A percentile compares a stretch with the other conserved stretches of the same genome.
These are phyloP conservation scores for Spirogloea muscicola DNA, from an alignment of 139 green algal species.

Conservation along the genomic window DNA sequence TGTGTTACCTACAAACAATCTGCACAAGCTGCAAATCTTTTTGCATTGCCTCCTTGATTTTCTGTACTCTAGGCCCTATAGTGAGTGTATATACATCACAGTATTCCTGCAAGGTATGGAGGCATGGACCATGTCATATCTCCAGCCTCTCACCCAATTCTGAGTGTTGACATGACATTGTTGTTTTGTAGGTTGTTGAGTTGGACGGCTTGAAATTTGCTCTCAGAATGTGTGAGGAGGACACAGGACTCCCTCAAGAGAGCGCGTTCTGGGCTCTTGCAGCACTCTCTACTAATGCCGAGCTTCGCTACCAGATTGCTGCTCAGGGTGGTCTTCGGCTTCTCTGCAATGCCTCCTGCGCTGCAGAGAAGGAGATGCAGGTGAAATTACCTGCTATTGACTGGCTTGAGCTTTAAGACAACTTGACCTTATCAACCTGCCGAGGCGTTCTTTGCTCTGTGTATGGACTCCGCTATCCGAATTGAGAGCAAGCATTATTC, in stretches of 20 bases:
- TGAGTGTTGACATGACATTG: not conserved
- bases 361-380: slow-evolving; percentile 16
- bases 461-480: not conserved
- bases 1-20: too few relatives aligned
- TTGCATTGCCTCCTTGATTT: too few relatives aligned
- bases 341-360: slow-evolving; percentile 40
- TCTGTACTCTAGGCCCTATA: too few relatives aligned
- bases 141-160: not conserved
- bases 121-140: too few relatives aligned
- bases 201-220: slow-evolving; percentile 7
- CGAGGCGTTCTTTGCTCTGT: not conserved
- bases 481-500: not conserved
- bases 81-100: too few relatives aligned
- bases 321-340: slow-evolving; percentile 20
- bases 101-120: too few relatives aligned
- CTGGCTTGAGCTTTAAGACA: not conserved
- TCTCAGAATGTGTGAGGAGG: slow-evolving; percentile 31
- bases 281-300: slow-evolving; percentile 42
- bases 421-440: not conserved
- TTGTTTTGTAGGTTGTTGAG: slow-evolving; percentile 19
- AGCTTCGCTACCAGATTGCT: slow-evolving; percentile 37
- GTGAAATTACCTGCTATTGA: not conserved
- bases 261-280: slow-evolving; percentile 42
- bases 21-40: too few relatives aligned
- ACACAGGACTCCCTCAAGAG: slow-evolving; percentile 18